Evolutionary conservation across 2,329 filamentous ascomycete genomes (phyloP).

Genomic region (Beauveria australis): DNA sequence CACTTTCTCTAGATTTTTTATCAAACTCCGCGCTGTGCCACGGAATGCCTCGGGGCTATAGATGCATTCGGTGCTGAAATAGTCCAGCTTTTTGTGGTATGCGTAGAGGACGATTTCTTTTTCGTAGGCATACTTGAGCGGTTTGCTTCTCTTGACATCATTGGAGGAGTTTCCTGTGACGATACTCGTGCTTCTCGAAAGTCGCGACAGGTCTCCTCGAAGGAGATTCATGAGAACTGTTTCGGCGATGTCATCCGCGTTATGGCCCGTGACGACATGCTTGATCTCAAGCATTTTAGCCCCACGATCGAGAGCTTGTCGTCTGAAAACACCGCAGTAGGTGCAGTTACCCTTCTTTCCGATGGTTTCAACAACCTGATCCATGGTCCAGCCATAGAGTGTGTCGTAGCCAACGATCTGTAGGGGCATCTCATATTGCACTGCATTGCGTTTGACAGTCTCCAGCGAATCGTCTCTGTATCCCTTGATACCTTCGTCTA

Average conservation of each 20-base stretch:
- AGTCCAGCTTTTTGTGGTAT: conserved; percentile 92
- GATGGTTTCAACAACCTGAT: conserved; percentile 91
- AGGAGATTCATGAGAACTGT: conserved; percentile 97
- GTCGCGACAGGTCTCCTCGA: conserved; percentile 76
- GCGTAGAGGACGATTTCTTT: conserved; percentile 98
- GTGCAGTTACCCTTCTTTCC: conserved; percentile 99
- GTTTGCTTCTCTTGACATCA: conserved; percentile 91
- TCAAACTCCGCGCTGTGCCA: conserved; percentile 80
- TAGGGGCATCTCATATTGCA: conserved; percentile 84
- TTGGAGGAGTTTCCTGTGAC: conserved; percentile 70
- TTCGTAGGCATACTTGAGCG: conserved; percentile 95
- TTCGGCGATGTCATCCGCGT: conserved; percentile 94
- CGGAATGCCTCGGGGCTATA: conserved; percentile 97
- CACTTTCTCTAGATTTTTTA: conserved; percentile 92
- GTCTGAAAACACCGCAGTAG: conserved; percentile 92
- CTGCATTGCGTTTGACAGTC: conserved; percentile 89
- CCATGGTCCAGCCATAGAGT: conserved; percentile 98
- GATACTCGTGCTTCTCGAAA: conserved; percentile 85
- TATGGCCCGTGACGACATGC: conserved; percentile 95
- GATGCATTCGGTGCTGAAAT: conserved; percentile 97
- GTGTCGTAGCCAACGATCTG: conserved; percentile 90
- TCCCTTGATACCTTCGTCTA: conserved; percentile 95
- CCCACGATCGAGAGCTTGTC: conserved; percentile 88
- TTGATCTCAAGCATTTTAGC: conserved; percentile 79
- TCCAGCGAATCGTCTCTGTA: conserved; percentile 94